Evolutionary conservation across 1,139 yeast genomes (phyloP), one percentile per base, ranked within the genome.

Genomic region (Hyphopichia burtonii): DNA sequence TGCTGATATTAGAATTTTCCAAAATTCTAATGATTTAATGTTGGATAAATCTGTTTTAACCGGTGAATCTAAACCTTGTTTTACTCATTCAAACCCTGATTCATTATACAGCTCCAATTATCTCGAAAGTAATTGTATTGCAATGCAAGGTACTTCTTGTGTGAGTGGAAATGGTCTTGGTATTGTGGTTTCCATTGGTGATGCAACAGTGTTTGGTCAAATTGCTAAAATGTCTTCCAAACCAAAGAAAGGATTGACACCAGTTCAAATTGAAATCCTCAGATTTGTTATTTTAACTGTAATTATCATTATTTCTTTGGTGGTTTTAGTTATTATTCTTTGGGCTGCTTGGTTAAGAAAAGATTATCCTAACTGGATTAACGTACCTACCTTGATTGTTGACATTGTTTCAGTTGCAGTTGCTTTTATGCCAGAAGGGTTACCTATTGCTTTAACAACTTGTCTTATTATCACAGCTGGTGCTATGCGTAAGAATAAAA

Each of bases 311-410:
- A 39, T 64, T 5, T 16, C 42, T 11, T 54, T 65, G 43, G 52
- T 58, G 12, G 52, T 65, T 5, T 40, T 64, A 17, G 49, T 63
- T 10, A 36, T 50, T 45, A 59, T 74, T 34, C 52, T 74, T 14
- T 77, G 81, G 80, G 78, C 66, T 41, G 70, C 70, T n/a, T 76
- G 75, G 66, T 47, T 65, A 16, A 56, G 58, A 34, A 47, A 54
- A 20, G 42, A 41, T 9, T 57, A 63, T 38, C 68, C 65, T n/a
- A 51, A 54, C 38, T 66, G 71, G 71, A 63, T 66, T 34, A 56
- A 53, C 41, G 65, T 60, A 8, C 64, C 69, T 1, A 52, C 61
- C 16, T 59, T 65, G 44, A 64, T 65, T 35, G 63, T 64, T 16
- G 66, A 61, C 38, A 46, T 62, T 39, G 70, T 66, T 22, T 63